These are phyloP conservation scores for Amyloporia xantha DNA, from an alignment of 768 basidiomycete species.

Conservation along the genomic window DNA sequence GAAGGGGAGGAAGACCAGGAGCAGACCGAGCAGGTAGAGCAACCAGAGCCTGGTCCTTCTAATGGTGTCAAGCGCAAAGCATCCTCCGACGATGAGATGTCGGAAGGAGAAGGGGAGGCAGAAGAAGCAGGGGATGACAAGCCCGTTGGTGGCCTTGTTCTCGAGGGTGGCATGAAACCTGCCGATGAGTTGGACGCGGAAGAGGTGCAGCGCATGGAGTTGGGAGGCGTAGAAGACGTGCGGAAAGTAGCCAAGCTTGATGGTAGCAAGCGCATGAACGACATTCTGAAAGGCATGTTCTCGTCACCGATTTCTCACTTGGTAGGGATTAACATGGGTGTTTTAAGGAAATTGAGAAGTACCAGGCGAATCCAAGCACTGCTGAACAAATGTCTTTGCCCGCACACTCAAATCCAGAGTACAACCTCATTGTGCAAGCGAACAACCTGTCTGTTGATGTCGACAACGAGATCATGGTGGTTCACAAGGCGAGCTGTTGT, in stretches of 20 bases:
- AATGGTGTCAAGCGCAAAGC: constrained; percentile 62
- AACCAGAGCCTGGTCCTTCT: constrained; percentile 17
- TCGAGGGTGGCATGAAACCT: constrained; percentile 84
- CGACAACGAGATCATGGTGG: constrained; percentile 95
- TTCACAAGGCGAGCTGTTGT: constrained; percentile 69
- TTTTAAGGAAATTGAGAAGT: constrained; percentile 95
- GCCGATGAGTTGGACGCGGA: constrained; percentile 95
- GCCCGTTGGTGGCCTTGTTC: constrained; percentile 50
- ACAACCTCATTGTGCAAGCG: constrained; percentile 91
- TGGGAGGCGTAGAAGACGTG: constrained; percentile 80
- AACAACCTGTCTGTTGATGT: constrained; percentile 98
- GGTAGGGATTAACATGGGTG: too few species aligned
- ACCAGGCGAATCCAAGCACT: constrained; percentile 70
- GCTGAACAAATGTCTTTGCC: constrained; percentile 72
- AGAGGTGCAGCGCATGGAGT: constrained; percentile 92
- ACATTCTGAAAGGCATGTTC: constrained; percentile 85
- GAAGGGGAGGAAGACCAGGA: constrained; percentile 47
- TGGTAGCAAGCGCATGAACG: constrained; percentile 80
- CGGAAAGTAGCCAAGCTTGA: constrained; percentile 83
- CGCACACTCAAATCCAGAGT: constrained; percentile 90
- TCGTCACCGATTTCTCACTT: too few species aligned
- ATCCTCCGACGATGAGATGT: constrained; percentile 47
- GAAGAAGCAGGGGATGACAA: constrained; percentile 34
- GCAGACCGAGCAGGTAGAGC: constrained; percentile 37
- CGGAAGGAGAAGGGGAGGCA: constrained; percentile 42